Conservation (phyloP, 2,329 filamentous ascomycete genomes). For the Fusarium albidum region DNA sequence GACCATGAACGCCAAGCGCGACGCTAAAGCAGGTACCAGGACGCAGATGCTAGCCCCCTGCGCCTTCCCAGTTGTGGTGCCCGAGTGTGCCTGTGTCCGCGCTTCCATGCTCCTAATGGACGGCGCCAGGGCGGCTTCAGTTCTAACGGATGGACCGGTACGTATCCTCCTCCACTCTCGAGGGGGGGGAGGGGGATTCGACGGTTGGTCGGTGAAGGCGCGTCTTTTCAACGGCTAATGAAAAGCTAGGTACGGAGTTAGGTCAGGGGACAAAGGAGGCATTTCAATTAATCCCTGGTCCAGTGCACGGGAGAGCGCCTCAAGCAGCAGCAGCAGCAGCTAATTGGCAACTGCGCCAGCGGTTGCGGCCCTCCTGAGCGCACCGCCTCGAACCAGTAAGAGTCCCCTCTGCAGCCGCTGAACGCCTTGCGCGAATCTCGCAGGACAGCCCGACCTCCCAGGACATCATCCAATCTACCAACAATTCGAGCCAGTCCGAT, state of each 20-base stretch:
- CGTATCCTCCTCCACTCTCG: conserved; percentile 6
- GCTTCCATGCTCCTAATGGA: conserved; percentile 9
- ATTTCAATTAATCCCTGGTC: conserved; percentile 17
- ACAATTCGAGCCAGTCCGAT: conserved; percentile 21
- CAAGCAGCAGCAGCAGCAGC: conserved; percentile 1
- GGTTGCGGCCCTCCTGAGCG: neutral
- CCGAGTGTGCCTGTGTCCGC: conserved; percentile 27
- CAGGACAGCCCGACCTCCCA: neutral
- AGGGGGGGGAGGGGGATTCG: neutral
- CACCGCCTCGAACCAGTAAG: conserved; percentile 15
- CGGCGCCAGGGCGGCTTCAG: no score
- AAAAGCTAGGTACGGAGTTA: conserved; percentile 20
- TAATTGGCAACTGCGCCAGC: conserved; percentile 27
- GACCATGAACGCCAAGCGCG: conserved; percentile 30
- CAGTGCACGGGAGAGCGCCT: neutral
- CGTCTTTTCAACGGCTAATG: conserved; percentile 28
- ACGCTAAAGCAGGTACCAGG: conserved; percentile 36
- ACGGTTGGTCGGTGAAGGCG: conserved; percentile 32
- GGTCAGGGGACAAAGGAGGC: conserved; percentile 17
- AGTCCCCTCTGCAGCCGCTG: conserved; percentile 2
- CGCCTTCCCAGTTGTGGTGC: neutral
- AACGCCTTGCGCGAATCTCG: neutral
- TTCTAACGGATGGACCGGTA: neutral
- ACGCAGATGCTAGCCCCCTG: conserved; percentile 9
- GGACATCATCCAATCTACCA: conserved; percentile 5